phyloP scores from a whole-genome alignment of 345 rosid genomes.

The Hirschfeldia incana region DNA sequence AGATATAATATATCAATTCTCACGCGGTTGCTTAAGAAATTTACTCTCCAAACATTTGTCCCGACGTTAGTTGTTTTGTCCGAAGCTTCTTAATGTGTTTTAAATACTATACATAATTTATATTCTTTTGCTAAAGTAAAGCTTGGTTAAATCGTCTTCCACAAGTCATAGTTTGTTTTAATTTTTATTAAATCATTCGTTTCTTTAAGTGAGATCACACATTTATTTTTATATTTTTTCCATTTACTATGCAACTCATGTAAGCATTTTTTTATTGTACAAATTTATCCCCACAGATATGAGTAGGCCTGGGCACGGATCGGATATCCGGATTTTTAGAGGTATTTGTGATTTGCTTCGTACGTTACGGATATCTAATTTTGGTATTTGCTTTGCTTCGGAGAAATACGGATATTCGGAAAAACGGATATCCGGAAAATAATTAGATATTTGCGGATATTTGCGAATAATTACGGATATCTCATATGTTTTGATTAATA shows the following conservation, averaged over 20 bases:
- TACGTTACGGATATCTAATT: no score
- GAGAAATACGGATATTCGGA: no score
- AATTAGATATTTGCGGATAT: no score
- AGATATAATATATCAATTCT: slow-evolving; percentile 6
- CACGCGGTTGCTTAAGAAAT: slow-evolving; percentile 37
- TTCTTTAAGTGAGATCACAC: neutral
- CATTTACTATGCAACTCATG: neutral
- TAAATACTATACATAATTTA: slow-evolving; percentile 1
- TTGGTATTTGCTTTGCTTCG: no score
- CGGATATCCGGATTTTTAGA: no score
- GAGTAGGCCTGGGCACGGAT: no score
- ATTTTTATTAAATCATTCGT: neutral
- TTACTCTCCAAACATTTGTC: slow-evolving; percentile 27
- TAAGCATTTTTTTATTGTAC: neutral
- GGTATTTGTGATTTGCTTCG: no score
- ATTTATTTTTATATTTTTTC: neutral
- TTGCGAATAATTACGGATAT: no score
- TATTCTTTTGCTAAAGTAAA: slow-evolving; percentile 15
- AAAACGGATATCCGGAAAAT: no score
- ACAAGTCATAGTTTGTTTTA: slow-evolving; percentile 16
- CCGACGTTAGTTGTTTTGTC: slow-evolving; percentile 27
- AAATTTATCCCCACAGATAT: no score
- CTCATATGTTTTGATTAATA: no score
- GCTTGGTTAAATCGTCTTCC: slow-evolving; percentile 13
- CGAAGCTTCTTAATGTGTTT: slow-evolving; percentile 1